Conservation (phyloP, 108 stramenopile species). For the Halocafeteria seosinensis region DNA sequence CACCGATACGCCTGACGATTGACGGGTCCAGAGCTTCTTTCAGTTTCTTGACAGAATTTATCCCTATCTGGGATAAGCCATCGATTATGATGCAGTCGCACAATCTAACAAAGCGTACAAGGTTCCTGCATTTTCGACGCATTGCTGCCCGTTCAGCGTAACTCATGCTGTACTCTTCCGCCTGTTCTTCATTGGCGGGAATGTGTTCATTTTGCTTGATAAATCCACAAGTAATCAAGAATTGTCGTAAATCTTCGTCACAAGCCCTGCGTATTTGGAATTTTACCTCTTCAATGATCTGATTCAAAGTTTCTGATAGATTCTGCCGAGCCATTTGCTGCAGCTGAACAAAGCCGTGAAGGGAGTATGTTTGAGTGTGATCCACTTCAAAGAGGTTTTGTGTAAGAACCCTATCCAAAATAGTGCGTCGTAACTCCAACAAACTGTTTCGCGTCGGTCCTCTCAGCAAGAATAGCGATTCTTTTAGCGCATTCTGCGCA, state of each 20-base stretch:
- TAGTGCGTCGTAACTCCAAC: slow-evolving; percentile 13
- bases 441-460: slow-evolving; percentile 25
- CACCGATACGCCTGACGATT: neutral
- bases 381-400: slow-evolving; percentile 19
- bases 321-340: slow-evolving; percentile 13
- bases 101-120: slow-evolving; percentile 3
- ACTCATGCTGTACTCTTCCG: neutral
- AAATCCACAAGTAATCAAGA: neutral
- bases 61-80: neutral
- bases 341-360: slow-evolving; percentile 25
- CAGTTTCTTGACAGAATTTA: neutral
- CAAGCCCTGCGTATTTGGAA: neutral
- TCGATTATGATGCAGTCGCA: slow-evolving; percentile 9
- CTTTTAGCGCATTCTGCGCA: slow-evolving; percentile 5
- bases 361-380: slow-evolving; percentile 15
- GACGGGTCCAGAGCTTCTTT: neutral
- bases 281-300: neutral
- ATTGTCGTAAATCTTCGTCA: neutral
- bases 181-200: neutral
- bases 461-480: slow-evolving; percentile 27
- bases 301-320: neutral
- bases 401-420: slow-evolving; percentile 9
- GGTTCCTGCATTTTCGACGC: slow-evolving; percentile 5
- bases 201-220: neutral
- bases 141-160: slow-evolving; percentile 11